Evolutionary conservation across 2,329 filamentous ascomycete genomes (phyloP).

Genomic region (Trichoderma cornu-damae): DNA sequence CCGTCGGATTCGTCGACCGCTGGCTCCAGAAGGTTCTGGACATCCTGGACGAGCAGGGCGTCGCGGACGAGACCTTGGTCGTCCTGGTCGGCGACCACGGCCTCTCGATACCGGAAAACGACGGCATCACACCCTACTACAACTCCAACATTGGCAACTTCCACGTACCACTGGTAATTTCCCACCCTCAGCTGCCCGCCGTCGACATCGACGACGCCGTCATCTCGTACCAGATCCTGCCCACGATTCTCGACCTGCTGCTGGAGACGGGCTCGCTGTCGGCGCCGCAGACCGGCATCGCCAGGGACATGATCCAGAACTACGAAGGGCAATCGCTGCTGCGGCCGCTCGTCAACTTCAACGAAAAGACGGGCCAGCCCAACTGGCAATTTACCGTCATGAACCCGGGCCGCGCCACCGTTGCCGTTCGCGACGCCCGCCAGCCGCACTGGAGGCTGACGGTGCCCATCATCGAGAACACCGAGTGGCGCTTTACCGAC

Average conservation of each 20-base stretch:
- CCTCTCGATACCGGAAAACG: conserved; percentile 31
- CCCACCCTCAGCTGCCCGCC: conserved; percentile 31
- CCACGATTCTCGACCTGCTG: conserved; percentile 32
- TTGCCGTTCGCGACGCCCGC: conserved; percentile 25
- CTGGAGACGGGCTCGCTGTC: conserved; percentile 30
- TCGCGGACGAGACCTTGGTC: conserved; percentile 31
- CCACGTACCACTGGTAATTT: conserved; percentile 31
- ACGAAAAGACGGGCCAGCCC: conserved; percentile 17
- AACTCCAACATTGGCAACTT: conserved; percentile 32
- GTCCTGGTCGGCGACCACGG: conserved; percentile 33
- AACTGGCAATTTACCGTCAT: conserved; percentile 28
- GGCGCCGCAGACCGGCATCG: conserved; percentile 18
- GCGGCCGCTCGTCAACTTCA: conserved; percentile 20
- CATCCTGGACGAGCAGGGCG: conserved; percentile 29
- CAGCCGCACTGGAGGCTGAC: conserved; percentile 26
- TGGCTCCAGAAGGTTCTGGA: conserved; percentile 31
- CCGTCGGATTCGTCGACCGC: conserved; percentile 29
- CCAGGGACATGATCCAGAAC: conserved; percentile 23
- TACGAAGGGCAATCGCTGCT: conserved; percentile 28
- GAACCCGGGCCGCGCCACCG: conserved; percentile 26
- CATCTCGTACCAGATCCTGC: conserved; percentile 31
- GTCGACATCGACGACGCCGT: conserved; percentile 31
- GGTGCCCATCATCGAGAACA: conserved; percentile 25
- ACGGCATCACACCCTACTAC: conserved; percentile 31
- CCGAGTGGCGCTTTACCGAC: conserved; percentile 28